Percentiles rank a stretch among this genome's conserved stretches.
phyloP scores from a whole-genome alignment of 2,329 filamentous ascomycete species.

The Albophoma yamanashiensis region DNA sequence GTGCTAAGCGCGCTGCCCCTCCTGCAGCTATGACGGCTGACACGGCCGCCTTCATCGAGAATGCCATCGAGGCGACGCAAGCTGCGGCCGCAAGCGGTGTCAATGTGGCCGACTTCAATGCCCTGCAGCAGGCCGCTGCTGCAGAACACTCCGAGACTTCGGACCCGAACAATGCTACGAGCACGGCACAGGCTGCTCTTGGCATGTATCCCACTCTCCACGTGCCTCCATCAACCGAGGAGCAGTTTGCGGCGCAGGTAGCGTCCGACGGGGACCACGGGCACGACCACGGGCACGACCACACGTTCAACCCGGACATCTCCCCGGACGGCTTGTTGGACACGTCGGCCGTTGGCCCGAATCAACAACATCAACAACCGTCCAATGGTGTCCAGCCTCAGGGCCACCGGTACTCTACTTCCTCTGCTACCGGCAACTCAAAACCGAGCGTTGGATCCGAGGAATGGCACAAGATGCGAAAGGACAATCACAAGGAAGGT shows the following conservation, averaged over 20 bases:
- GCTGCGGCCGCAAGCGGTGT: slow-evolving; percentile 28
- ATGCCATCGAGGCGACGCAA: slow-evolving; percentile 33
- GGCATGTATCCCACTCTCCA: slow-evolving; percentile 51
- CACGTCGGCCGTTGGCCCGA: slow-evolving; percentile 7
- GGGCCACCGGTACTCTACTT: slow-evolving; percentile 21
- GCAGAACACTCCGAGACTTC: slow-evolving; percentile 34
- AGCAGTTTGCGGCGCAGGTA: slow-evolving; percentile 47
- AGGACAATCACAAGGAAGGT: slow-evolving; percentile 99
- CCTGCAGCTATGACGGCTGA: slow-evolving; percentile 33
- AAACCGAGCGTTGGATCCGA: slow-evolving; percentile 93
- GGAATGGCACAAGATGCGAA: slow-evolving; percentile 95
- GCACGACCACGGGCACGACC: slow-evolving; percentile 10
- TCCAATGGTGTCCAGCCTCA: slow-evolving; percentile 29
- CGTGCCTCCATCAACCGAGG: slow-evolving; percentile 45
- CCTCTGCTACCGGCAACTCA: slow-evolving; percentile 31
- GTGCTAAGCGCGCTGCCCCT: slow-evolving; percentile 38
- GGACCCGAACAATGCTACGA: slow-evolving; percentile 44
- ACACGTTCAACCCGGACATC: slow-evolving; percentile 19
- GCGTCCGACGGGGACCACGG: slow-evolving; percentile 19
- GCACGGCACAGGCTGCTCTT: slow-evolving; percentile 48
- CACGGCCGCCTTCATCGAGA: slow-evolving; percentile 43
- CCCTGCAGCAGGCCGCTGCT: slow-evolving; percentile 42
- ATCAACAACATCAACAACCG: slow-evolving; percentile 16
- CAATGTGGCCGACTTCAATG: slow-evolving; percentile 44
- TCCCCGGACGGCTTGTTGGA: slow-evolving; percentile 20